phyloP scores from a whole-genome alignment of 2,329 filamentous ascomycete genomes.

The Mycosphaerella arachidis region DNA sequence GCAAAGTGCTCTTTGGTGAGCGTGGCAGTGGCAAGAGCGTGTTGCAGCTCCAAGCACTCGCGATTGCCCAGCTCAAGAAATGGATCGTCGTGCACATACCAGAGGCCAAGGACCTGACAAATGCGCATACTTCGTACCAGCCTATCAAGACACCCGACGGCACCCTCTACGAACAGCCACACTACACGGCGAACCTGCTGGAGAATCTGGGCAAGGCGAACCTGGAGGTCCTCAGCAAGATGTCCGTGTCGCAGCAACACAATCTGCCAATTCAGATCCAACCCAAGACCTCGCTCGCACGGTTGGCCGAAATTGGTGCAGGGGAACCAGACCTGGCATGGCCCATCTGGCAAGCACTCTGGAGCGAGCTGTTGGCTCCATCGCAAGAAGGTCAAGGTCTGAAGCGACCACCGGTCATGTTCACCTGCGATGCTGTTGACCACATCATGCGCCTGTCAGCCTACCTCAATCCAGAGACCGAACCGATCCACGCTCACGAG shows the following conservation, averaged over 20 bases:
- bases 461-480: slow-evolving; percentile 68
- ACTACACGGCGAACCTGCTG: slow-evolving; percentile 71
- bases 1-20: slow-evolving; percentile 68
- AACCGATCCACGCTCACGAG: slow-evolving; percentile 80
- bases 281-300: slow-evolving; percentile 57
- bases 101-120: slow-evolving; percentile 82
- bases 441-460: slow-evolving; percentile 75
- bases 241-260: slow-evolving; percentile 51
- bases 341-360: slow-evolving; percentile 74
- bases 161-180: slow-evolving; percentile 67
- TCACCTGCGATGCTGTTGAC: slow-evolving; percentile 72
- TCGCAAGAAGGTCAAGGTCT: slow-evolving; percentile 36
- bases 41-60: slow-evolving; percentile 75
- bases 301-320: slow-evolving; percentile 64
- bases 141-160: slow-evolving; percentile 54
- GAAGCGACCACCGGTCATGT: slow-evolving; percentile 60
- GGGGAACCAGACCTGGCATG: slow-evolving; percentile 74
- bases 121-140: slow-evolving; percentile 74
- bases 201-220: slow-evolving; percentile 70
- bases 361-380: slow-evolving; percentile 66
- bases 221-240: slow-evolving; percentile 53
- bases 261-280: slow-evolving; percentile 58
- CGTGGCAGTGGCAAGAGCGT: slow-evolving; percentile 81
- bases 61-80: slow-evolving; percentile 72
- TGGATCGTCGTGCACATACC: slow-evolving; percentile 90